Evolutionary conservation across 441 rosid species (phyloP), one percentile per base, ranked within the genome.

Genomic region (Populus hybrid): DNA sequence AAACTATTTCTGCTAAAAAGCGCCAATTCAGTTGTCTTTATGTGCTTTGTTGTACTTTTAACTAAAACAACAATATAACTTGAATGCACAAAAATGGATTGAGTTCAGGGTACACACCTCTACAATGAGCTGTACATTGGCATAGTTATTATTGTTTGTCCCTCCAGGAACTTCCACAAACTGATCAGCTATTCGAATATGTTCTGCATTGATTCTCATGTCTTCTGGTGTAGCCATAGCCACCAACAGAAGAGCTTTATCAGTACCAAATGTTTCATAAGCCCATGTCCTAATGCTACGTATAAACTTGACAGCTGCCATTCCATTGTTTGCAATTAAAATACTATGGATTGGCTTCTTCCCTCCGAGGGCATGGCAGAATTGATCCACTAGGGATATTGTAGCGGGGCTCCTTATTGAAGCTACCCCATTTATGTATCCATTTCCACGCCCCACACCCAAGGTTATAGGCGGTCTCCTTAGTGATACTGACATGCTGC

Each of bases 101-200:
- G 68, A 66, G 64, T 61, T 53, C 68, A 35, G 50, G 63, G 66
- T n/a, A 82, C 92, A 67, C 73, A 95, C 99, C 99, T 97, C 99
- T 28, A 94, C 92, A 73, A 97, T 97, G 81, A 97, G 99, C 86
- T 97, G 99, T 84, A 94, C 99, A 79, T 97, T 97, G 79, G 99
- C 99, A 87, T 97, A 97, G 83, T 97, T 97, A 81, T 97, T 97
- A 79, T 97, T 97, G 87, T 97, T 97, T 10, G 99, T 97, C 80
- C 99, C 99, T 42, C 99, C 99, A n/a, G 99, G 99, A 86, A 97
- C 99, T 89, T 97, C 99, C n/a, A 97, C 99, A 84, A 97, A 97
- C 84, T 93, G 99, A 89, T 97, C 99, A 70, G 99, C 99, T 65
- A 97, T 97, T 86, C 99, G 86, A 83, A 94, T 94, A 82, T 97